These are phyloP conservation scores for Leccinum incarnatum DNA, from an alignment of 768 basidiomycete genomes.

Conservation along the genomic window DNA sequence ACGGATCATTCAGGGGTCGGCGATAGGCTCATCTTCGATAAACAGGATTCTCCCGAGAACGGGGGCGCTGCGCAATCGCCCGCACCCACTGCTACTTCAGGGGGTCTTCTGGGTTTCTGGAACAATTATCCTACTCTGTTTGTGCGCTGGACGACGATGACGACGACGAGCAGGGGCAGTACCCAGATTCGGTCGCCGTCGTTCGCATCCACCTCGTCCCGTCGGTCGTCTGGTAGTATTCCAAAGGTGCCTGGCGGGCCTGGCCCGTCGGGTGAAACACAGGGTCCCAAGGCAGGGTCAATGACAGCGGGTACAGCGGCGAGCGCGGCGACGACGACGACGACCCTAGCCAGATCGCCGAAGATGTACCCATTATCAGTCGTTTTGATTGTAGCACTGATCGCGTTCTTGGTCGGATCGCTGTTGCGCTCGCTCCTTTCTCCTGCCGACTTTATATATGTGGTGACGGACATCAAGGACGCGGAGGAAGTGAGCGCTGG, in stretches of 20 bases:
- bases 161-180: conserved; percentile 21
- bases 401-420: conserved; percentile 90
- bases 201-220: conserved; percentile 12
- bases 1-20: neutral
- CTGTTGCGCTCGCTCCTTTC: conserved; percentile 83
- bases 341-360: conserved; percentile 3
- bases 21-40: neutral
- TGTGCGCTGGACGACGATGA: conserved; percentile 43
- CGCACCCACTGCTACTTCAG: conserved; percentile 22
- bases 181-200: conserved; percentile 22
- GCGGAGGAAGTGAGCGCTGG: conserved; percentile 50
- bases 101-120: conserved; percentile 58
- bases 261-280: conserved; percentile 14
- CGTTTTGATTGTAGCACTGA: conserved; percentile 74
- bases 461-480: conserved; percentile 57
- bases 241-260: conserved; percentile 40
- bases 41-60: conserved; percentile 29
- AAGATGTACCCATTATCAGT: conserved; percentile 46
- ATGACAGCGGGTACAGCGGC: neutral
- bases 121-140: conserved; percentile 59
- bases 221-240: conserved; percentile 21
- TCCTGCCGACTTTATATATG: conserved; percentile 88
- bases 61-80: conserved; percentile 19
- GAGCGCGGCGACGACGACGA: neutral
- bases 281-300: neutral